Conservation (phyloP, 148 eudicot genomes). For the Spergularia bocconei region DNA sequence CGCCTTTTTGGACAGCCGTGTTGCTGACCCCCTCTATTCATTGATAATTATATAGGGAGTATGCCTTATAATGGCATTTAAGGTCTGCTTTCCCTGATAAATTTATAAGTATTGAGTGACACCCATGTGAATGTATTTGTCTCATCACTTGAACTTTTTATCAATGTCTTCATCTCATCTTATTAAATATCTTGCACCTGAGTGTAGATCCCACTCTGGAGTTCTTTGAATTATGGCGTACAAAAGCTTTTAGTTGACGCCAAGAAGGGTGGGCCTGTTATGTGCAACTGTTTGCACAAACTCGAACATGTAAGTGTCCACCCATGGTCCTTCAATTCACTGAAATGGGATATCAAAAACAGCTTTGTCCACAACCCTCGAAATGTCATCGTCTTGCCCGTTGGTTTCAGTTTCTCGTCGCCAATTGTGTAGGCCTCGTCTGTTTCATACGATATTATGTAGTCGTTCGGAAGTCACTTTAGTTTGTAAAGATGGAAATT, state of each 20-base stretch:
- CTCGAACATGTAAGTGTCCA: slow-evolving; percentile 17
- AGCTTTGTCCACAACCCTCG: slow-evolving; percentile 2
- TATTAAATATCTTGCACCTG: slow-evolving; percentile 11
- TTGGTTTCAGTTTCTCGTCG: not conserved
- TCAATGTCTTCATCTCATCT: slow-evolving; percentile 2
- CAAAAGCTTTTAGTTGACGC: slow-evolving; percentile 17
- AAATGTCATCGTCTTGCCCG: slow-evolving; percentile 2
- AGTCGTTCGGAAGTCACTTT: not conserved
- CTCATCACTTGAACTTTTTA: slow-evolving; percentile 17
- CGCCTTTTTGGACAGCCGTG: slow-evolving; percentile 18
- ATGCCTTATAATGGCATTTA: slow-evolving; percentile 1
- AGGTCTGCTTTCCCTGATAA: slow-evolving; percentile 9
- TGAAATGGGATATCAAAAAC: not conserved
- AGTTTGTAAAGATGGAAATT: too few species aligned
- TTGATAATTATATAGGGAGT: slow-evolving; percentile 16
- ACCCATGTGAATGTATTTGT: slow-evolving; percentile 30
- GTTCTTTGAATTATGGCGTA: slow-evolving; percentile 11
- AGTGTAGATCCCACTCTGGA: slow-evolving; percentile 12
- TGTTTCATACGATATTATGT: not conserved
- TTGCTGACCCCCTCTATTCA: slow-evolving; percentile 21
- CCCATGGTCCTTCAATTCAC: slow-evolving; percentile 11
- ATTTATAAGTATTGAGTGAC: not conserved
- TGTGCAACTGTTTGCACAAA: slow-evolving; percentile 13
- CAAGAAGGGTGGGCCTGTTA: slow-evolving; percentile 20
- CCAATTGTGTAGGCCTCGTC: not conserved